Evolutionary conservation across 352 stramenopile genomes (phyloP).

Genomic region (Globisporangium heterothallicum): DNA sequence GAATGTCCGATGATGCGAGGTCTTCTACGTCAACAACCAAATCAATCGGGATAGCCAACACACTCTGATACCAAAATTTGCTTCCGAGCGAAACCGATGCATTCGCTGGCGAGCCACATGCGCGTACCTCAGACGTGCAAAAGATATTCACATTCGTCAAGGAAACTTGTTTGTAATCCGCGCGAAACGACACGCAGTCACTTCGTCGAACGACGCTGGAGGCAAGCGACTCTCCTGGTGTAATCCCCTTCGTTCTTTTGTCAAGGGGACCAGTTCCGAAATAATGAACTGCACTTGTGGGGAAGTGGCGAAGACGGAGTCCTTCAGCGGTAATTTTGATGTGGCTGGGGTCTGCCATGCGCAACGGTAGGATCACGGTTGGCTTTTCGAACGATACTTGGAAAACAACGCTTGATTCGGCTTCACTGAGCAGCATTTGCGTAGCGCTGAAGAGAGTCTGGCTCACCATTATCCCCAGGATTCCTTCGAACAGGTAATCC

Average conservation of each 20-base stretch:
- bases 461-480: conserved; percentile 66
- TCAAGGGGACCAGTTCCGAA: conserved; percentile 18
- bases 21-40: conserved; percentile 67
- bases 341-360: conserved; percentile 44
- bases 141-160: conserved; percentile 58
- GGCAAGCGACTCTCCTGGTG: conserved; percentile 17
- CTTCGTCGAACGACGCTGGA: conserved; percentile 34
- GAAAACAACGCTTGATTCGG: conserved; percentile 50
- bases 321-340: conserved; percentile 50
- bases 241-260: conserved; percentile 26
- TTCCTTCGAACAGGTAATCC: conserved; percentile 80
- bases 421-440: conserved; percentile 60
- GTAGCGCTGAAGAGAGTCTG: conserved; percentile 68
- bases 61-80: conserved; percentile 6
- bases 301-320: conserved; percentile 56
- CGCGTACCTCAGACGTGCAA: conserved; percentile 12
- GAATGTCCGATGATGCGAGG: conserved; percentile 43
- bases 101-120: conserved; percentile 11
- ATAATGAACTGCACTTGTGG: conserved; percentile 51
- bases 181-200: conserved; percentile 18
- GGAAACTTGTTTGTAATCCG: conserved; percentile 34
- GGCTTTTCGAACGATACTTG: conserved; percentile 52
- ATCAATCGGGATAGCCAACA: conserved; percentile 35
- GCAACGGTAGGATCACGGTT: conserved; percentile 60
- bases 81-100: background rate